phyloP scores from a whole-genome alignment of 441 rosid genomes.

The Daphne laureola region DNA sequence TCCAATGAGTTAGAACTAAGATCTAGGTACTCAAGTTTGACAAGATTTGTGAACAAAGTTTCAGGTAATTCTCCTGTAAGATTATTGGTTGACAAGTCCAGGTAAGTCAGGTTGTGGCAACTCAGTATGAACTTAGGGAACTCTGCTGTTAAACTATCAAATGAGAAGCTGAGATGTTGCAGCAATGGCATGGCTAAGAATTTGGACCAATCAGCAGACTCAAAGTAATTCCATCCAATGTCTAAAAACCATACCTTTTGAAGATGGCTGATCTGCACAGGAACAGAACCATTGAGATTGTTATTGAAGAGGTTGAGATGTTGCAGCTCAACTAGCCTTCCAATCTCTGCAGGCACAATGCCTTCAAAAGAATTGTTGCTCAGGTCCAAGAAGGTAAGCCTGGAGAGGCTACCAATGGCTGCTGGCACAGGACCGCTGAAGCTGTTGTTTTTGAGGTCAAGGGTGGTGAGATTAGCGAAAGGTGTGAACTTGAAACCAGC shows the following conservation, averaged over 20 bases:
- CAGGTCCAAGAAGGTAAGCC: slow-evolving; percentile 38
- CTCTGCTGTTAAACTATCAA: slow-evolving; percentile 19
- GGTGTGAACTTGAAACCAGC: slow-evolving; percentile 39
- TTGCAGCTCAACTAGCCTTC: slow-evolving; percentile 25
- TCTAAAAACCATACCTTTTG: slow-evolving; percentile 37
- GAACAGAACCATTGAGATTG: slow-evolving; percentile 29
- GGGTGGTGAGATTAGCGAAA: slow-evolving; percentile 30
- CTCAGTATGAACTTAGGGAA: slow-evolving; percentile 41
- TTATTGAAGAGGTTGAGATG: slow-evolving; percentile 26
- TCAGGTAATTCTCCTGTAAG: slow-evolving; percentile 38
- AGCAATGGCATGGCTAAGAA: slow-evolving; percentile 41
- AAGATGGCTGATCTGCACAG: slow-evolving; percentile 39
- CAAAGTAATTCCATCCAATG: slow-evolving; percentile 41
- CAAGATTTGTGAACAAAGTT: slow-evolving; percentile 32
- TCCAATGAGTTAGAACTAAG: slow-evolving; percentile 29
- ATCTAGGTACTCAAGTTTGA: slow-evolving; percentile 35
- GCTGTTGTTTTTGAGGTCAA: slow-evolving; percentile 27
- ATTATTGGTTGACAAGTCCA: slow-evolving; percentile 42
- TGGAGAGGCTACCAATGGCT: slow-evolving; percentile 29
- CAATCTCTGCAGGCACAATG: slow-evolving; percentile 30
- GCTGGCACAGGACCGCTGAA: slow-evolving; percentile 33
- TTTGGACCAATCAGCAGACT: slow-evolving; percentile 43
- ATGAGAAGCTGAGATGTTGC: slow-evolving; percentile 37
- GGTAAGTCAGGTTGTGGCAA: slow-evolving; percentile 38
- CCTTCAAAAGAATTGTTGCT: slow-evolving; percentile 30